Conservation (phyloP, 768 basidiomycete genomes). For the Naematelia encephala region DNA sequence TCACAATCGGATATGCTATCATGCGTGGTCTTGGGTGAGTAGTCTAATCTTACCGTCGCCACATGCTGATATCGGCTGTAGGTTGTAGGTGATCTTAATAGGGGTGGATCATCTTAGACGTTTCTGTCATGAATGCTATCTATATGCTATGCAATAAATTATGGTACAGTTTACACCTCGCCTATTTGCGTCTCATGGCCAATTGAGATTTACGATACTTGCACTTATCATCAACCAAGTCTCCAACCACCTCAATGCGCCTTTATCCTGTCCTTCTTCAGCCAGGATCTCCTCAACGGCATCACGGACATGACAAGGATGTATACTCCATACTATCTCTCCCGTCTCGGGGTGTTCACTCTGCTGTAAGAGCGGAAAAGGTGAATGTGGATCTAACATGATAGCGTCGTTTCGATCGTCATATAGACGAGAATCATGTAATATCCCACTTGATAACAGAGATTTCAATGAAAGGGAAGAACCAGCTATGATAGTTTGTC, state of each 20-base stretch:
- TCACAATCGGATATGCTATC: slow-evolving; percentile 76
- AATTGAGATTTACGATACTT: slow-evolving; percentile 15
- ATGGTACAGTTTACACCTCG: not conserved
- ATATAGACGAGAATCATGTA: too few relatives aligned
- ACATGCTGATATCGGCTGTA: too few relatives aligned
- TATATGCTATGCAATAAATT: not conserved
- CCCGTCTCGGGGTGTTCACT: slow-evolving; percentile 22
- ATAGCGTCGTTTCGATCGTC: not conserved
- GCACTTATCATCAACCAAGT: slow-evolving; percentile 25
- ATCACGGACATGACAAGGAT: slow-evolving; percentile 19
- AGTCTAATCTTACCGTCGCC: too few relatives aligned
- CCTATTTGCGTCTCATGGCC: slow-evolving; percentile 6
- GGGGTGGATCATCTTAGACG: too few relatives aligned
- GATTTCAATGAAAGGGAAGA: not conserved
- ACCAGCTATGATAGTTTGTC: not conserved
- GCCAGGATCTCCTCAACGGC: slow-evolving; percentile 20
- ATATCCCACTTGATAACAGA: not conserved
- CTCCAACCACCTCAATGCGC: slow-evolving; percentile 21
- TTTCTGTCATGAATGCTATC: too few relatives aligned
- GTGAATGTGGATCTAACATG: slow-evolving; percentile 9
- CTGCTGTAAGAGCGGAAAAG: slow-evolving; percentile 22
- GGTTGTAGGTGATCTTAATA: too few relatives aligned
- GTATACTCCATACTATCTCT: slow-evolving; percentile 17
- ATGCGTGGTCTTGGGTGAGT: slow-evolving; percentile 33
- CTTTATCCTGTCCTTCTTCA: not conserved